These are phyloP conservation scores for Lepidium aucheri DNA, from an alignment of 345 rosid genomes.

Conservation along the genomic window DNA sequence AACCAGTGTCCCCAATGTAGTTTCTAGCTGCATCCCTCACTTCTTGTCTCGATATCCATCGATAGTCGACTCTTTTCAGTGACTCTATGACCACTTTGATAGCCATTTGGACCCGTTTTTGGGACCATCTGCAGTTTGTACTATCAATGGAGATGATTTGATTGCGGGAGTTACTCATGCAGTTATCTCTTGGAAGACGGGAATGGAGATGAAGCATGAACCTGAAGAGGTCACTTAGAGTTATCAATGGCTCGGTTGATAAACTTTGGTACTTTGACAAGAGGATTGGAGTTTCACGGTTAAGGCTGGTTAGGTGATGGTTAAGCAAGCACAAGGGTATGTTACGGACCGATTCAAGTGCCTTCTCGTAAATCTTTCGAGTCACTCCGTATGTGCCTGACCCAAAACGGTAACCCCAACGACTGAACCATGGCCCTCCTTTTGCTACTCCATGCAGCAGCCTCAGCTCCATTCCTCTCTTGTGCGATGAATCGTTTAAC, in stretches of 20 bases:
- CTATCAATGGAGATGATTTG: slow-evolving; percentile 38
- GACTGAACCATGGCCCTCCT: slow-evolving; percentile 74
- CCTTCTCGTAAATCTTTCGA: slow-evolving; percentile 55
- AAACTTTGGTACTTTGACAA: slow-evolving; percentile 67
- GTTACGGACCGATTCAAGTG: slow-evolving; percentile 58
- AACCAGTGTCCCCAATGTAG: slow-evolving; percentile 85
- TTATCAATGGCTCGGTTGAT: slow-evolving; percentile 45
- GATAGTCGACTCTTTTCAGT: slow-evolving; percentile 42
- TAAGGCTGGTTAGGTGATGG: slow-evolving; percentile 33
- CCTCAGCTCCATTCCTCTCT: slow-evolving; percentile 76
- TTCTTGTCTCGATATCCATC: slow-evolving; percentile 92
- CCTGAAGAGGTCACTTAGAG: slow-evolving; percentile 59
- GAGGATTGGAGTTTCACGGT: slow-evolving; percentile 46
- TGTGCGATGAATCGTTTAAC: slow-evolving; percentile 55
- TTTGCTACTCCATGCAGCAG: slow-evolving; percentile 63
- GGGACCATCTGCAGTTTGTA: slow-evolving; percentile 74
- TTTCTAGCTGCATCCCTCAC: slow-evolving; percentile 85
- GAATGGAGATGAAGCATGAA: slow-evolving; percentile 64
- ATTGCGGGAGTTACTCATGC: slow-evolving; percentile 23
- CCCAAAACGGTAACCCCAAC: slow-evolving; percentile 75
- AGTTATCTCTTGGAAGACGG: slow-evolving; percentile 48
- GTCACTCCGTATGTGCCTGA: slow-evolving; percentile 73
- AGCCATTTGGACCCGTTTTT: slow-evolving; percentile 80
- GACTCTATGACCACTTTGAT: slow-evolving; percentile 77
- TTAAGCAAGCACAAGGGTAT: slow-evolving; percentile 52